Base-by-base conservation (phyloP, 1,284 basidiomycete genomes). In the Heliocybe sulcata region DNA sequence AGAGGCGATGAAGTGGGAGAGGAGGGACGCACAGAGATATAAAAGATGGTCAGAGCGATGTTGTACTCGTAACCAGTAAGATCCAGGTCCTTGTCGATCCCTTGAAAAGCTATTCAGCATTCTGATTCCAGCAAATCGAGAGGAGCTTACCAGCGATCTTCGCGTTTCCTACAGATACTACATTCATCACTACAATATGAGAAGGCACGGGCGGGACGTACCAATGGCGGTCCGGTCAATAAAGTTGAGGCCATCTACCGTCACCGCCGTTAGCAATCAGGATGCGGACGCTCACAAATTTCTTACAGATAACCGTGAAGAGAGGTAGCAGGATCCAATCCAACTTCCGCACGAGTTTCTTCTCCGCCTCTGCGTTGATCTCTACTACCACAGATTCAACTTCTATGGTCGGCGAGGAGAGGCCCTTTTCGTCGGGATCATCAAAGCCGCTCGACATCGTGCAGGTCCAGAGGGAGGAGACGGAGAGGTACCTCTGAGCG, bases 11-110 rank as follows among this genome's bases (percentile, higher is more conserved):
- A 11, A 35, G 26, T 4, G 16, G 33, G 31, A 27, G 2, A 20
- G 29, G 20, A 22, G 23, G 26, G 19, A 57, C 56, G 10, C 35
- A 57, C 58, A 20, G 53, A 52, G 6, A 60, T 53, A 35, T 60
- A 60, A 42, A 60, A 60, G 9, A 58, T 20, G 3, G 55, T 58
- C 11, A 60, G 57, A 3, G 73, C 69, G 27, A 72, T 70, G 56
- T 77, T 75, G 55, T 73, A 73, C 58, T 77, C 72, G 51, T 71
- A 71, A 0, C 74, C 74, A n/a, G 63, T 57, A 70, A 77, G 73
- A 4, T 69, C 68, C 6, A 77, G 68, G 57, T 77, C 74, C 53
- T 68, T 70, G 58, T 76, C 74, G 20, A 77, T 63, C 11, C 75
- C 73, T 75, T n/a, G 29, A 42, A 29, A 48, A 8, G 6, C 22